Evolutionary conservation across 352 stramenopile genomes (phyloP).

Genomic region (Globisporangium lucens): DNA sequence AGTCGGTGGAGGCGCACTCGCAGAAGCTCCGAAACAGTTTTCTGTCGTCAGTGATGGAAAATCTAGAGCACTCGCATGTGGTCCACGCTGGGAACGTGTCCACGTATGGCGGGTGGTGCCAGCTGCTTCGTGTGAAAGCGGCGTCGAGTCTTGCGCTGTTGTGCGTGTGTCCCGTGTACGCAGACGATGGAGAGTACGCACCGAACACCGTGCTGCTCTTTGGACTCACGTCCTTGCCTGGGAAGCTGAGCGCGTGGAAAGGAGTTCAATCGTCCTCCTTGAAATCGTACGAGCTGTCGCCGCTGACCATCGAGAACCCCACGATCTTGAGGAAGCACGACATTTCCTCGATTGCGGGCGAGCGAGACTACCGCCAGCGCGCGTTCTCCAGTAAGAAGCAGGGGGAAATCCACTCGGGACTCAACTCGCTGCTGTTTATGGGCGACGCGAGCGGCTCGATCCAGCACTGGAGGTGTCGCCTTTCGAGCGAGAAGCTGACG

Average conservation of each 20-base stretch:
- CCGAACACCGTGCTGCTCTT: constrained; percentile 72
- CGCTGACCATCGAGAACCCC: constrained; percentile 48
- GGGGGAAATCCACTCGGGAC: constrained; percentile 24
- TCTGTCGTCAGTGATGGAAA: constrained; percentile 21
- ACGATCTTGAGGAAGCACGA: constrained; percentile 44
- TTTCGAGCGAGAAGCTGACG: constrained; percentile 42
- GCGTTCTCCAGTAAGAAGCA: constrained; percentile 59
- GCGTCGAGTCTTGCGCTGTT: constrained; percentile 36
- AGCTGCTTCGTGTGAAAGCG: constrained; percentile 37
- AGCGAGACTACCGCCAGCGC: constrained; percentile 78
- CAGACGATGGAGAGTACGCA: constrained; percentile 72
- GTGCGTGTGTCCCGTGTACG: constrained; percentile 72
- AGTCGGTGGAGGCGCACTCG: constrained; percentile 25
- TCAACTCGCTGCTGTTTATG: constrained; percentile 80
- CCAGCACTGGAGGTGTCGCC: constrained; percentile 76
- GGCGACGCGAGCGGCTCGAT: constrained; percentile 52
- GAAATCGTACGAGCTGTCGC: constrained; percentile 44
- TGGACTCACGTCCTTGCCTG: constrained; percentile 42
- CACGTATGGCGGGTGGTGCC: constrained; percentile 73
- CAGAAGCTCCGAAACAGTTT: constrained; percentile 35
- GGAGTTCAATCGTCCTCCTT: constrained; percentile 32
- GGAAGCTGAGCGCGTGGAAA: constrained; percentile 62
- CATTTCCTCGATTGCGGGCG: constrained; percentile 74
- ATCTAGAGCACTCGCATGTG: constrained; percentile 29
- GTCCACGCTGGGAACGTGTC: constrained; percentile 64